Conservation (phyloP, 768 basidiomycete genomes). For the Boletus rubropictus region DNA sequence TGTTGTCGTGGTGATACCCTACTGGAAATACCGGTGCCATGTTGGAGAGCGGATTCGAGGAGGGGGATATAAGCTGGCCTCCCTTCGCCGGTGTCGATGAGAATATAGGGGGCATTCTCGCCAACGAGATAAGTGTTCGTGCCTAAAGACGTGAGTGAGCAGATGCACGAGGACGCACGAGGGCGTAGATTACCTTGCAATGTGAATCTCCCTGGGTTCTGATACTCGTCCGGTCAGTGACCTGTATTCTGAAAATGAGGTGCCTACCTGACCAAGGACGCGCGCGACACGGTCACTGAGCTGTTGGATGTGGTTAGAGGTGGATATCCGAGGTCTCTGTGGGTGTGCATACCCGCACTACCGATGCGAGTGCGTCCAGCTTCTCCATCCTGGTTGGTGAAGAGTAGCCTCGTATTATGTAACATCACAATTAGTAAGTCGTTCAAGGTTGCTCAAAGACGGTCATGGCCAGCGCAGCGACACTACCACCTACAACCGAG, state of each 20-base stretch:
- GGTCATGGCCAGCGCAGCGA: slow-evolving; percentile 36
- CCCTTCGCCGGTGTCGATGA: slow-evolving; percentile 83
- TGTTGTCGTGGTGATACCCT: slow-evolving; percentile 25
- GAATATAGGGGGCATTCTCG: slow-evolving; percentile 59
- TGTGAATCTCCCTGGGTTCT: slow-evolving; percentile 89
- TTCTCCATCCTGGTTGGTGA: slow-evolving; percentile 39
- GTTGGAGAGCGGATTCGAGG: slow-evolving; percentile 56
- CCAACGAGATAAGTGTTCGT: slow-evolving; percentile 90
- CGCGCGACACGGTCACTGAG: slow-evolving; percentile 63
- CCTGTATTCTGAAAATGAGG: too few relatives aligned
- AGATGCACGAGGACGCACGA: not conserved
- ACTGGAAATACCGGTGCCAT: slow-evolving; percentile 26
- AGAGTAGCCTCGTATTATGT: too few relatives aligned
- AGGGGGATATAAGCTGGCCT: slow-evolving; percentile 57
- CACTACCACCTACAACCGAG: slow-evolving; percentile 18
- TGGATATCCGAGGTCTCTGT: not conserved
- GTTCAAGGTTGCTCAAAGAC: not conserved
- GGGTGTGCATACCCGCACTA: slow-evolving; percentile 44
- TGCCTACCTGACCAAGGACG: slow-evolving; percentile 66
- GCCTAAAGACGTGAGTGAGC: slow-evolving; percentile 37
- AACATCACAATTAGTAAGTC: too few relatives aligned
- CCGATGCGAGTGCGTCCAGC: slow-evolving; percentile 45
- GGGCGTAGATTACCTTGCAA: slow-evolving; percentile 55
- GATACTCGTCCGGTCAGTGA: not conserved
- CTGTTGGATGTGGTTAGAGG: slow-evolving; percentile 31